These are phyloP conservation scores for Eremochloa ophiuroides DNA, from an alignment of 176 grass and related monocot genomes.

Conservation along the genomic window DNA sequence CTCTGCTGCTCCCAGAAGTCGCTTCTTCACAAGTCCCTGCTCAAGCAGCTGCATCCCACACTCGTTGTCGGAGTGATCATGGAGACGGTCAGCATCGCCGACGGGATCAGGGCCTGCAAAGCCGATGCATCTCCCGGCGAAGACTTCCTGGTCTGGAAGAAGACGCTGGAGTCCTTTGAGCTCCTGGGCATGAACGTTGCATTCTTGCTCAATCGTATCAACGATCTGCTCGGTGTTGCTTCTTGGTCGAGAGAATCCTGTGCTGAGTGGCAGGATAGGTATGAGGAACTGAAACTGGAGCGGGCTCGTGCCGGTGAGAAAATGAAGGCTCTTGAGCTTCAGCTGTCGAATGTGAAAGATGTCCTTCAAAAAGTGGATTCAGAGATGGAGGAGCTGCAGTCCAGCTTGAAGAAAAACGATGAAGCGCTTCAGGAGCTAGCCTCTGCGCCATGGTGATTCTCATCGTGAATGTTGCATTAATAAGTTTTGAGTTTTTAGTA, in stretches of 20 bases:
- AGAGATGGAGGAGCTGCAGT: conserved; percentile 24
- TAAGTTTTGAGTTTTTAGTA: too few species aligned
- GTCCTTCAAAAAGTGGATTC: conserved; percentile 12
- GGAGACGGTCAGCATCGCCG: conserved; percentile 33
- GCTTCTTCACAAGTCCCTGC: conserved; percentile 39
- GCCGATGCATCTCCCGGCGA: background rate
- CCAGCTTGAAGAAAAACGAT: background rate
- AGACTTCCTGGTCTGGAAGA: conserved; percentile 37
- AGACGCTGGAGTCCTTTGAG: conserved; percentile 38
- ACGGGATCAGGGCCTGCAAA: conserved; percentile 34
- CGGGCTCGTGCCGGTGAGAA: background rate
- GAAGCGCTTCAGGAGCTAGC: background rate
- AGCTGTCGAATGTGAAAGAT: conserved; percentile 16
- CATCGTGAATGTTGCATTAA: too few species aligned
- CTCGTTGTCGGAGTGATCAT: conserved; percentile 33
- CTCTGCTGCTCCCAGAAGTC: conserved; percentile 32
- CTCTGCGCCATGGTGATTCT: conserved; percentile 20
- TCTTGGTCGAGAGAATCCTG: background rate
- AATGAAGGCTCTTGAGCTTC: conserved; percentile 23
- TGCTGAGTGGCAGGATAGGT: background rate
- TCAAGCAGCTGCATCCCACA: conserved; percentile 5
- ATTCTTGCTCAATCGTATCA: conserved; percentile 30
- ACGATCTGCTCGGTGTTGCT: background rate
- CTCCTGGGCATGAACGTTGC: conserved; percentile 36
- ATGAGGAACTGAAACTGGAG: conserved; percentile 13